Evolutionary conservation across 2,329 filamentous ascomycete species (phyloP).

Genomic region (Curvularia eragrostidis): DNA sequence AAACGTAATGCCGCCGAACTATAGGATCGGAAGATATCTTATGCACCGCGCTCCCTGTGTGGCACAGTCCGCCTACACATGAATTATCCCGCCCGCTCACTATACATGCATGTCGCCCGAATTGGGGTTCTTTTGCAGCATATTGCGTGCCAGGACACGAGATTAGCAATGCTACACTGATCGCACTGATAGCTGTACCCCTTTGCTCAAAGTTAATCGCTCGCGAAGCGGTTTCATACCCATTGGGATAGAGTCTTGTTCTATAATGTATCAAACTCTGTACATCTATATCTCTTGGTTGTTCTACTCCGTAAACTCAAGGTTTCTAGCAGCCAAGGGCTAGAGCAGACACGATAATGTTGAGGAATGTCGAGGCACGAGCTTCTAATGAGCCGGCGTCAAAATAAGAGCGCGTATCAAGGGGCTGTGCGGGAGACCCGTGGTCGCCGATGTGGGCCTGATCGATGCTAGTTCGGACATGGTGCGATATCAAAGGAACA

Average conservation of each 20-base stretch:
- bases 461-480: not conserved
- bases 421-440: not conserved
- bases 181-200: not conserved
- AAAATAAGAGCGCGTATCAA: not conserved
- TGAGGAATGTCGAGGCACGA: not conserved
- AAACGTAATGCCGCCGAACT: not conserved
- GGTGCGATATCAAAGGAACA: not conserved
- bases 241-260: too few species aligned
- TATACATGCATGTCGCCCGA: not conserved
- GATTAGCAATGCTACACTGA: not conserved
- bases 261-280: not conserved
- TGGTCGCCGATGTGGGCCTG: not conserved
- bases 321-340: too few species aligned
- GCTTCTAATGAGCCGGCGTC: not conserved
- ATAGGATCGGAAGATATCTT: not conserved
- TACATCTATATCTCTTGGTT: not conserved
- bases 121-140: not conserved
- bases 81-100: not conserved
- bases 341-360: not conserved
- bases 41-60: not conserved
- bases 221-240: not conserved
- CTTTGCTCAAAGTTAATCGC: not conserved
- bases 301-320: not conserved
- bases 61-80: not conserved
- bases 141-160: not conserved